Evolutionary conservation across 1,139 yeast species (phyloP).

Genomic region (Candida albicans): DNA sequence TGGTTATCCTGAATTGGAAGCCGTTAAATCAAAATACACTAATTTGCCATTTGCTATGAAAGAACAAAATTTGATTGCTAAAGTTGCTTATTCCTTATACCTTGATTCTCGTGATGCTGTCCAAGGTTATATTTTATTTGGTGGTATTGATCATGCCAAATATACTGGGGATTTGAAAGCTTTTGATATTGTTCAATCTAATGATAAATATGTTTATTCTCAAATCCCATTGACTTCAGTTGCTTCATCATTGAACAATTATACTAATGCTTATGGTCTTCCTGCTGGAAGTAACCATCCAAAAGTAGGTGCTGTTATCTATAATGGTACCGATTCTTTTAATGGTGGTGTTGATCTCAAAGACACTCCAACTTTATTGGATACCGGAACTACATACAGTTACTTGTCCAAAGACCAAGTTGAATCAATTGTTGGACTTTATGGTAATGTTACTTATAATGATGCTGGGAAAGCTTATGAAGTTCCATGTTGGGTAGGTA

Average conservation of each 20-base stretch:
- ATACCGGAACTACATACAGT: conserved; percentile 43
- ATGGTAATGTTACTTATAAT: conserved; percentile 18
- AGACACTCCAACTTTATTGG: conserved; percentile 28
- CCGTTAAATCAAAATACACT: conserved; percentile 23
- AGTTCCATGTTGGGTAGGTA: conserved; percentile 31
- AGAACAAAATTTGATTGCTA: conserved; percentile 48
- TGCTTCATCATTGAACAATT: conserved; percentile 15
- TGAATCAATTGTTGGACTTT: conserved; percentile 15
- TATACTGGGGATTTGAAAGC: conserved; percentile 42
- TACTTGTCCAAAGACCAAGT: conserved; percentile 24
- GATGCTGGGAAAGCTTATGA: conserved; percentile 22
- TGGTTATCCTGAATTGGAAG: conserved; percentile 24
- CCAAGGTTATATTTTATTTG: conserved; percentile 54
- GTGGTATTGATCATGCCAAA: conserved; percentile 58
- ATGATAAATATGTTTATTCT: conserved; percentile 15
- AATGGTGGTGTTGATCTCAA: conserved; percentile 11
- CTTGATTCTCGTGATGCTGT: conserved; percentile 41
- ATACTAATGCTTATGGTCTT: conserved; percentile 4
- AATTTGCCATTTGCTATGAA: conserved; percentile 54
- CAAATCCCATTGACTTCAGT: conserved; percentile 18
- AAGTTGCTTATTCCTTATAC: conserved; percentile 54
- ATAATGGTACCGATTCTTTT: conserved; percentile 15
- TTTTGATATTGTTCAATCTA: conserved; percentile 19
- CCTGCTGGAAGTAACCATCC: conserved; percentile 15
- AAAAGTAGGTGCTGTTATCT: conserved; percentile 11